Evolutionary conservation across 371 early-diverging fungal genomes (phyloP), one percentile per base, ranked within the genome.

Genomic region (Capillidium heterosporum): DNA sequence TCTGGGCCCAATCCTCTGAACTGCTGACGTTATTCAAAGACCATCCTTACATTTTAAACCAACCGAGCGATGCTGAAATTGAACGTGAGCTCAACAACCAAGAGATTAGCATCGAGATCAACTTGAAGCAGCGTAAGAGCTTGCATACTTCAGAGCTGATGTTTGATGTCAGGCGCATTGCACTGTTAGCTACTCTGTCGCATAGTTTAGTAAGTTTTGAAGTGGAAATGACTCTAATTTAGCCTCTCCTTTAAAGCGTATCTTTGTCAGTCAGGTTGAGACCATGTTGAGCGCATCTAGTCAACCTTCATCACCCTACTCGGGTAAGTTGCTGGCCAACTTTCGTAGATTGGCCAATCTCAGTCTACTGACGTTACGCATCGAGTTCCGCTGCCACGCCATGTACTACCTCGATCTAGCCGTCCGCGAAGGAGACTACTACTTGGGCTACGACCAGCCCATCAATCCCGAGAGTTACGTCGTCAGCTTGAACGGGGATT

Each of bases 381-480:
- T 90, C 21, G 95, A 94, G 65, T 70, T 85, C 23, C 77, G 90
- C 17, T 82, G 87, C 48, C 92, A 91, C 66, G 74, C 84, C 40
- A 77, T 91, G 68, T 89, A 87, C 59, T 91, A 84, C 58, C 65
- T 91, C 53, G 92, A 94, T 61, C 71, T 92, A 67, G 91, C 89
- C 2, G 78, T 85, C 43, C 76, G 92, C n/a, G 93, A 92, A 72
- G 85, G 86, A 8, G 78, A 78, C 44, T 88, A 87, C 59, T 67
- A 68, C 48, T 63, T 88, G 21, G 85, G 81, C 10, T 17, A 7
- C 31, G 81, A 79, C 43, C 81, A 82, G 46, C 71, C 84, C 0
- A 66, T 67, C 43, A 88, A 89, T 56, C 91, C 92, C 7, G 94
- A 93, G 63, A 81, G 83, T 58, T 91, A 89, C 66, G 75, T 93